These are phyloP conservation scores for Telfairia occidentalis DNA, from an alignment of 331 rosid species.

Conservation along the genomic window DNA sequence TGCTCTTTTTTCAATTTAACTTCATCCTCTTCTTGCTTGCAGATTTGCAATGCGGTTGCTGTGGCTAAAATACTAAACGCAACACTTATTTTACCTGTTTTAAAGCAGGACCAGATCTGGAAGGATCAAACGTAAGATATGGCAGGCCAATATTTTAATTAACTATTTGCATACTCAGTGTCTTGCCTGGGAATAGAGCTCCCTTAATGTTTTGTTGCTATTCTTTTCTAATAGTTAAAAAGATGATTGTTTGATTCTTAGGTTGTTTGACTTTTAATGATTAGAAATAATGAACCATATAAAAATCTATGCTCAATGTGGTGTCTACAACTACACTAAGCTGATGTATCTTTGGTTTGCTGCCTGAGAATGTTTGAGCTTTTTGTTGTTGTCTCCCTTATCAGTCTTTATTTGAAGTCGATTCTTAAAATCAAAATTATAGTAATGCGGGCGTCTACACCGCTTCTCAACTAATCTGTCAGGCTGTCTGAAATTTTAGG, in stretches of 20 bases:
- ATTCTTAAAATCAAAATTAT: background rate
- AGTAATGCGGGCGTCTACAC: background rate
- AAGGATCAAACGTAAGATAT: slow-evolving; percentile 93
- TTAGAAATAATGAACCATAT: background rate
- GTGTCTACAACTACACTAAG: background rate
- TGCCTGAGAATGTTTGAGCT: background rate
- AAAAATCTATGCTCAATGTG: background rate
- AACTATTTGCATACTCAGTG: background rate
- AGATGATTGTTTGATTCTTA: background rate
- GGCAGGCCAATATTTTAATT: slow-evolving; percentile 10
- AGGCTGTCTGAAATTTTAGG: background rate
- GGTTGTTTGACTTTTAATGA: background rate
- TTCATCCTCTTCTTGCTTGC: slow-evolving; percentile 25
- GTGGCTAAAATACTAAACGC: slow-evolving; percentile 97
- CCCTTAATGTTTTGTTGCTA: background rate
- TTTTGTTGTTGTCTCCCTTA: background rate
- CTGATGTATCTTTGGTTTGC: background rate
- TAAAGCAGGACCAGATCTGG: slow-evolving; percentile 99
- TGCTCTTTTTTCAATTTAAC: background rate
- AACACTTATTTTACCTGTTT: slow-evolving; percentile 88
- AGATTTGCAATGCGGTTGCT: slow-evolving; percentile 99
- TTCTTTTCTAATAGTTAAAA: background rate
- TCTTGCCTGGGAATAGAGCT: slow-evolving; percentile 2
- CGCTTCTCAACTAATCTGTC: background rate
- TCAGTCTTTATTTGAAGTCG: background rate